These are phyloP conservation scores for Tausonia pullulans DNA, from an alignment of 1,284 basidiomycete species.

Conservation along the genomic window DNA sequence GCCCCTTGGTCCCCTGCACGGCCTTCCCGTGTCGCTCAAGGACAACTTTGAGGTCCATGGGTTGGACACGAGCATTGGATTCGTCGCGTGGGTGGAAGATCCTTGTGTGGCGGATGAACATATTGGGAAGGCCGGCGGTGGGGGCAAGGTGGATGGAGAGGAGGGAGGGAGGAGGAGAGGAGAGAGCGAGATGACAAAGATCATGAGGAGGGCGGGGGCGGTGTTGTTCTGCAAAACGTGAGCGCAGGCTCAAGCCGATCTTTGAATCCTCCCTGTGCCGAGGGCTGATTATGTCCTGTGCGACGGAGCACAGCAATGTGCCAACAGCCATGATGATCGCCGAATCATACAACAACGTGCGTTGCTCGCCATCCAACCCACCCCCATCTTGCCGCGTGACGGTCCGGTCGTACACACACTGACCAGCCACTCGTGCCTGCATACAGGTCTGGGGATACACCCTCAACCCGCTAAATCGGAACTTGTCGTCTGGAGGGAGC, in stretches of 20 bases:
- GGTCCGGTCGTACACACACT: too few species aligned
- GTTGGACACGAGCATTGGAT: background rate
- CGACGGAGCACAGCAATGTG: too few species aligned
- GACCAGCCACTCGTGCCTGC: too few species aligned
- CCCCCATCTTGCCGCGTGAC: too few species aligned
- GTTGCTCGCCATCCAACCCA: too few species aligned
- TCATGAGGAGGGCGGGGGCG: conserved; percentile 26
- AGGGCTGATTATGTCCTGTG: too few species aligned
- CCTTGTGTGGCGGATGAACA: too few species aligned
- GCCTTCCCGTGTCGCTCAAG: conserved; percentile 40
- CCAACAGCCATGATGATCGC: conserved; percentile 1
- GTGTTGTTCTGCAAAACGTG: conserved; percentile 29
- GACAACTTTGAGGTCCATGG: conserved; percentile 10
- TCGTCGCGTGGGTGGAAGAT: background rate
- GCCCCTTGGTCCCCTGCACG: conserved; percentile 38
- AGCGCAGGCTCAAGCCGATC: too few species aligned
- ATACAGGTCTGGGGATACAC: conserved; percentile 50
- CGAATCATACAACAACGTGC: background rate
- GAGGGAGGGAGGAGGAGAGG: too few species aligned
- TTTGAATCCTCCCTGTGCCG: too few species aligned
- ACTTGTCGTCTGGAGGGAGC: conserved; percentile 46
- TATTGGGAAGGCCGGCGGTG: too few species aligned
- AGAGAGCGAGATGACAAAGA: background rate
- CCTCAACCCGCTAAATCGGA: conserved; percentile 48
- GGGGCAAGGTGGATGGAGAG: too few species aligned